Evolutionary conservation across 2,329 filamentous ascomycete species (phyloP).

Genomic region (Huntiella savannae): DNA sequence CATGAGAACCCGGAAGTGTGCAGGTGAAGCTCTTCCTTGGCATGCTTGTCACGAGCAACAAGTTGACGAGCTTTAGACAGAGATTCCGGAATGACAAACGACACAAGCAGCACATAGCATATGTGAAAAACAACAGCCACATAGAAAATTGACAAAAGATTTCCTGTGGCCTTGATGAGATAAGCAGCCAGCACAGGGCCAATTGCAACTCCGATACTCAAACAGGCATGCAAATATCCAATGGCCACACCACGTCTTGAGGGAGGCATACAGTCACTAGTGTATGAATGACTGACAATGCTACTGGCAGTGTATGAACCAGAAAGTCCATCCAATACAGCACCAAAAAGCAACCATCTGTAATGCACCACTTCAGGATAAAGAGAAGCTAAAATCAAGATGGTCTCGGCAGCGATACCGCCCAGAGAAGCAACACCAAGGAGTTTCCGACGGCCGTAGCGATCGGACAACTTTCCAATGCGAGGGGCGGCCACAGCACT

Average conservation of each 20-base stretch:
- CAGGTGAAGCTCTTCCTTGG: conserved; percentile 20
- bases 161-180: conserved; percentile 57
- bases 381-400: conserved; percentile 60
- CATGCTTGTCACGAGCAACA: conserved; percentile 49
- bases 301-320: conserved; percentile 78
- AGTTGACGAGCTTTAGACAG: conserved; percentile 54
- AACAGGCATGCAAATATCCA: conserved; percentile 72
- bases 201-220: conserved; percentile 76
- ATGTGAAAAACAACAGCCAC: conserved; percentile 53
- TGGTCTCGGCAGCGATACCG: conserved; percentile 52
- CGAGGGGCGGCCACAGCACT: conserved; percentile 69
- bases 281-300: conserved; percentile 64
- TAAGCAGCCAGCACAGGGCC: conserved; percentile 69
- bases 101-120: conserved; percentile 53
- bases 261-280: conserved; percentile 70
- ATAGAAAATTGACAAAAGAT: conserved; percentile 69
- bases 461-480: conserved; percentile 69
- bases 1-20: conserved; percentile 14
- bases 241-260: conserved; percentile 66
- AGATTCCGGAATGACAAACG: conserved; percentile 65
- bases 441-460: conserved; percentile 59
- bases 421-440: conserved; percentile 57
- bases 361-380: conserved; percentile 57
- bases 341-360: conserved; percentile 59
- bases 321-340: conserved; percentile 60